Base-by-base conservation (phyloP, 805 yeast genomes). In the Schwanniomyces occidentalis region DNA sequence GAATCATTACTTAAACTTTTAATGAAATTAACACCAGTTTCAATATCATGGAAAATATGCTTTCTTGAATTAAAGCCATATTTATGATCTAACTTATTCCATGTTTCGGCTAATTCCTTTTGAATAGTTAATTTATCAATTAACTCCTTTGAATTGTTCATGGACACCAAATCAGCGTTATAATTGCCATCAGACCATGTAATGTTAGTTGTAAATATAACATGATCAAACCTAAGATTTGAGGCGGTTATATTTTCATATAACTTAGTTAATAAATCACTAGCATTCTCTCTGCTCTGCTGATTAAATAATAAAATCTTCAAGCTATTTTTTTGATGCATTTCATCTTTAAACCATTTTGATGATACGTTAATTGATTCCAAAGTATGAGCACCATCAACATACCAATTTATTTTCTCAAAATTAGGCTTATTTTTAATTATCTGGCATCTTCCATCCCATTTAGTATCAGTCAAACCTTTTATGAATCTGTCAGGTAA, bases 391-490 rank as follows among this genome's bases (percentile, higher is more conserved):
- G 99, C 98, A 13, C 99, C 99, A 62, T 93, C 99, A 10, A 91
- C 62, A 44, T 64, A 81, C 95, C 96, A 93, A n/a, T 73, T 75
- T 12, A 82, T 61, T 3, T 61, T 56, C 25, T 56, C 63, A 41
- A 46, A 61, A 2, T 56, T 65, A 16, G 66, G 63, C 10, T 63
- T 60, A 16, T 67, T 65, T 16, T 65, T 71, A 19, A 87, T 59
- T 2, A 78, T 71, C 62, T 95, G 97, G 49, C 98, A 91, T 48
- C 99, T 71, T 1, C 99, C 99, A n/a, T 93, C 93, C 96, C 98
- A 93, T 28, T 70, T 63, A 1, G 95, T 85, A 2, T 61, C 39
- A 33, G 71, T 77, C 24, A 91, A 66, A 2, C 96, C 97, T 10
- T 49, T 46, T 4, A 66, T 42, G 37, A 82, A 76, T 43, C 65